Conservation (phyloP, 2,329 filamentous ascomycete genomes). For the Leptodontidium sp. region DNA sequence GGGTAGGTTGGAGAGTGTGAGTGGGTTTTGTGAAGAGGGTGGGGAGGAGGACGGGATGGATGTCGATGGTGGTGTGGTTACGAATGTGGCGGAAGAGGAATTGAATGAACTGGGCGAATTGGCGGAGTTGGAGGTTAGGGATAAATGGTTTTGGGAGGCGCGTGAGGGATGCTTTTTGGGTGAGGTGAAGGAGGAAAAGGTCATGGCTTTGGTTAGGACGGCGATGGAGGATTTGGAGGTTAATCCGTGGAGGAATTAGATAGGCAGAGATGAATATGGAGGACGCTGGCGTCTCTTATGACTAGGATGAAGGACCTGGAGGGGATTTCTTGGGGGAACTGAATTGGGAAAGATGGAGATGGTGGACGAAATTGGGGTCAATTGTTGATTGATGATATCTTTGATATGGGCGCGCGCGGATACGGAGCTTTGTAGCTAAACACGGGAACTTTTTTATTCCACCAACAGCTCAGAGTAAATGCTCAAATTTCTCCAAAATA, state of each 20-base stretch:
- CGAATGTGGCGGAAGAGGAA: neutral
- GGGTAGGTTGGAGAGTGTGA: neutral
- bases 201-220: neutral
- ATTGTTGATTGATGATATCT: too few species aligned
- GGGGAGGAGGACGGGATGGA: neutral
- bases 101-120: neutral
- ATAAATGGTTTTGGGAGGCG: conserved; percentile 7
- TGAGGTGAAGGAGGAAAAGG: neutral
- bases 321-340: too few species aligned
- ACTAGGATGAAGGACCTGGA: neutral
- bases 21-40: neutral
- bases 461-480: too few species aligned
- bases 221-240: conserved; percentile 6
- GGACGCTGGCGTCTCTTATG: neutral
- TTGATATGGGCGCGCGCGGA: too few species aligned
- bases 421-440: too few species aligned
- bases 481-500: too few species aligned
- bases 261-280: neutral
- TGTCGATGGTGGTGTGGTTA: neutral
- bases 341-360: too few species aligned
- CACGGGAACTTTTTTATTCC: too few species aligned
- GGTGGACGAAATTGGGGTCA: too few species aligned
- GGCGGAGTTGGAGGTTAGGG: neutral
- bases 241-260: neutral
- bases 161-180: neutral